Evolutionary conservation across 805 yeast genomes (phyloP), one percentile per base, ranked within the genome.

Genomic region (Kluyveromyces starmeri): DNA sequence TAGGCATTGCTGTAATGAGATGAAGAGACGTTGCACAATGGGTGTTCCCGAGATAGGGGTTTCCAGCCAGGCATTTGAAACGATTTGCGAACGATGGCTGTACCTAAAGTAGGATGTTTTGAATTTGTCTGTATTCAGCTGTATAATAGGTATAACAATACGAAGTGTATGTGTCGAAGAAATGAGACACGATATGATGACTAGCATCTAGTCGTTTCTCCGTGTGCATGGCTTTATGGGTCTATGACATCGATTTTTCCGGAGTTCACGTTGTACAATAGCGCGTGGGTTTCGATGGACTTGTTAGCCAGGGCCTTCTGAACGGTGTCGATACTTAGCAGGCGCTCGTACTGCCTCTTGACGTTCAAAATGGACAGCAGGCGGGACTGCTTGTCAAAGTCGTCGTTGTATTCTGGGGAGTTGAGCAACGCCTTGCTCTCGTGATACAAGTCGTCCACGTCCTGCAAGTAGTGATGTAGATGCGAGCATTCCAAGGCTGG

Each of bases 181-280:
- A n/a, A n/a, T n/a, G n/a, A n/a, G n/a, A n/a, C n/a, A n/a, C n/a
- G n/a, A n/a, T n/a, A n/a, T n/a, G n/a, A n/a, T n/a, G n/a, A n/a
- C n/a, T n/a, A n/a, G n/a, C n/a, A n/a, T n/a, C n/a, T n/a, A n/a
- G n/a, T n/a, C n/a, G n/a, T n/a, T n/a, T n/a, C n/a, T n/a, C n/a
- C n/a, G n/a, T n/a, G n/a, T n/a, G n/a, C 10, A 20, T 8, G 23
- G 11, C 11, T 8, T 20, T 20, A 20, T n/a, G 20, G 7, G n/a
- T 32, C 32, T 21, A 69, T 51, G 40, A 57, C 58, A 40, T 59
- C 65, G 37, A 85, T 62, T 20, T 68, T 65, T 16, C 96, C 96
- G 11, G 82, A 70, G 22, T 71, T 76, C 16, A 85, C 94, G 52
- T 86, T 85, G 62, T 85, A 88, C 33, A 88, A 70, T 50, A 86